Evolutionary conservation across 441 rosid genomes (phyloP), one percentile per base, ranked within the genome.

Genomic region (Macaranga tanarius): DNA sequence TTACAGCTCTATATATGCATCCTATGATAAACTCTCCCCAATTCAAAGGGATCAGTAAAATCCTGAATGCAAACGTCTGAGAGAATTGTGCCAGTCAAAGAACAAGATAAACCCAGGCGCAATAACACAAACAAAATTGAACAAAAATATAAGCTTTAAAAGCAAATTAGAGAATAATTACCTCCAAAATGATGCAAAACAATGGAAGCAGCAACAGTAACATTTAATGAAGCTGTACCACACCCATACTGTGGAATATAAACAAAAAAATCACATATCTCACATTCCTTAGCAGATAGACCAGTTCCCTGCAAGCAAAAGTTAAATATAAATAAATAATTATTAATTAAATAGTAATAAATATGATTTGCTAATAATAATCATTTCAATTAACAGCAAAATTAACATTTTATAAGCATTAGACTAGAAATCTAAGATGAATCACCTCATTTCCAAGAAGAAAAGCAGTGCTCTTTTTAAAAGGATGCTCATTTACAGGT

Each of bases 141-240:
- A 13, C 55, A 13, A 13, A 51, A 5, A 51, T 51, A 52, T 17
- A n/a, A 52, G 10, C 23, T n/a, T 5, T 31, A 26, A 26, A 25
- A 10, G 40, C 10, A 31, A 66, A 50, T 62, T 13, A 23, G 65
- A 0, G 47, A 70, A 23, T 34, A 7, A 34, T 66, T 86, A 92
- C 96, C 97, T 88, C 92, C 97, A 80, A 95, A 95, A 62, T 92
- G 97, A 84, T 92, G 99, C 82, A 92, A 78, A 59, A 90, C 96
- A 20, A 92, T 92, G 59, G 97, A 95, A 77, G 99, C 99, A 15
- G 97, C 97, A 19, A 95, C 87, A 13, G 99, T 92, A 74, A 92
- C 99, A 86, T 91, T 95, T 79, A 92, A 75, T 0, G 97, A 94
- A 56, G 97, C 99, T 59, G 97, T 94, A 73, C 97, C 99, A 74